Base-by-base conservation (phyloP, 2,329 filamentous ascomycete genomes). In the Talaromyces sp. region DNA sequence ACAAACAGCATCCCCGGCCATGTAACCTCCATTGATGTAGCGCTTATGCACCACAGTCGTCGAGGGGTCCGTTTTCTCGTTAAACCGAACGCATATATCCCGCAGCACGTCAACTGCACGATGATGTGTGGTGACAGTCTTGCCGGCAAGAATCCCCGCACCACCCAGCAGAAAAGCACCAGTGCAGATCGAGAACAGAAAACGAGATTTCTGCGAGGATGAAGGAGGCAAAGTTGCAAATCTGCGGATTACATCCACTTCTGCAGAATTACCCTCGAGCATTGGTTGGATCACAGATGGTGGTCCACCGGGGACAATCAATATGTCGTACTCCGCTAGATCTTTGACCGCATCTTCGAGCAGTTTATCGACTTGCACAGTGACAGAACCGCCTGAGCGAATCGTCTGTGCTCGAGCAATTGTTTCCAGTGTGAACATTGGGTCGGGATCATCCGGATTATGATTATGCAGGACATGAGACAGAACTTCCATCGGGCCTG, bases 1-100 rank as follows among this genome's bases (percentile, higher is more conserved):
- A 60, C 90, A 76, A 71, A 86, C 75, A 17, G 83, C 82, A 56
- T 81, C 80, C 7, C 57, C 54, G 14, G 50, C 49, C 16, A 63
- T 14, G 11, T 47, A 36, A 8, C 61, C 61, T 1, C 58, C 58
- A 40, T 66, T 57, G 16, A 61, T 30, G 44, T 62, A 66, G 45
- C 64, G 55, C 44, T 49, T 58, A 42, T 63, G 55, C 29, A 57
- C 33, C 9, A 65, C 53, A 17, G 46, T 56, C 1, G 57, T 52
- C 11, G 48, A 19, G 4, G 32, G 43, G 1, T 39, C 55, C 11
- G 11, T 37, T 5, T 46, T 42, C 6, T 41, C 19, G 22, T 60
- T 56, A 9, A 44, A 59, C 2, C 42, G 51, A 11, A 48, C 47
- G 49, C 63, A 66, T 16, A 66, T 56, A 10, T 60, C 54, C 14